Evolutionary conservation across 169 alveolate genomes (phyloP).

Genomic region (Eimeria necatrix): DNA sequence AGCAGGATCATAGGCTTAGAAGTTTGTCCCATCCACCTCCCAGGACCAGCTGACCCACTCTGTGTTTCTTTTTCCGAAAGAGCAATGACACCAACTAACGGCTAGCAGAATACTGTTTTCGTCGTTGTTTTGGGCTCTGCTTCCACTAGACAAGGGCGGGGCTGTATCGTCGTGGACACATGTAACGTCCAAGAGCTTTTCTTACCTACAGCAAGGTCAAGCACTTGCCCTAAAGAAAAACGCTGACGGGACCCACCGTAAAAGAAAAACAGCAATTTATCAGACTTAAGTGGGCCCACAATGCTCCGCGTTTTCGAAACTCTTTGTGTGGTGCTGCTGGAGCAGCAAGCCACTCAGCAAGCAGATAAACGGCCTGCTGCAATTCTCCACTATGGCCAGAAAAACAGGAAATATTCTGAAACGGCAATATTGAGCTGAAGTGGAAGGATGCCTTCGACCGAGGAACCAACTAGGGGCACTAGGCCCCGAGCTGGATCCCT

Average conservation of each 20-base stretch:
- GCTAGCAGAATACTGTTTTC: neutral
- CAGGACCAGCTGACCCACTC: constrained; percentile 5
- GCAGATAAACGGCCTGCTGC: neutral
- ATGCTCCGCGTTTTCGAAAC: neutral
- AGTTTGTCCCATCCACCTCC: constrained; percentile 17
- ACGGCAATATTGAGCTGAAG: neutral
- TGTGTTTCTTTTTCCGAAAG: neutral
- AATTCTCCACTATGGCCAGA: neutral
- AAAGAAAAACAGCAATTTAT: constrained; percentile 12
- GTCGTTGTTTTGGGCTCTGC: neutral
- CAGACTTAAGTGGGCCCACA: constrained; percentile 48
- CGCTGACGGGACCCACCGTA: neutral
- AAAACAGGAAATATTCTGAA: neutral
- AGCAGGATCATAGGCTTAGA: constrained; percentile 52
- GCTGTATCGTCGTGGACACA: neutral
- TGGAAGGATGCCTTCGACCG: constrained; percentile 40
- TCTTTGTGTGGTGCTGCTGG: constrained; percentile 31
- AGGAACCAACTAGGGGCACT: constrained; percentile 56
- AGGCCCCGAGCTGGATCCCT: constrained; percentile 70
- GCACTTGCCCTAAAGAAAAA: constrained; percentile 8
- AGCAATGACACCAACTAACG: neutral
- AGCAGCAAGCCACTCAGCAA: constrained; percentile 5
- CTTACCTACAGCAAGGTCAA: neutral
- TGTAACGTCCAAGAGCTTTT: too few relatives aligned
- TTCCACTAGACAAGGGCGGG: constrained; percentile 21